Percentiles rank a stretch among this genome's conserved stretches.
These are phyloP conservation scores for Cairneyella variabilis DNA, from an alignment of 495 filamentous ascomycete species.

Conservation along the genomic window DNA sequence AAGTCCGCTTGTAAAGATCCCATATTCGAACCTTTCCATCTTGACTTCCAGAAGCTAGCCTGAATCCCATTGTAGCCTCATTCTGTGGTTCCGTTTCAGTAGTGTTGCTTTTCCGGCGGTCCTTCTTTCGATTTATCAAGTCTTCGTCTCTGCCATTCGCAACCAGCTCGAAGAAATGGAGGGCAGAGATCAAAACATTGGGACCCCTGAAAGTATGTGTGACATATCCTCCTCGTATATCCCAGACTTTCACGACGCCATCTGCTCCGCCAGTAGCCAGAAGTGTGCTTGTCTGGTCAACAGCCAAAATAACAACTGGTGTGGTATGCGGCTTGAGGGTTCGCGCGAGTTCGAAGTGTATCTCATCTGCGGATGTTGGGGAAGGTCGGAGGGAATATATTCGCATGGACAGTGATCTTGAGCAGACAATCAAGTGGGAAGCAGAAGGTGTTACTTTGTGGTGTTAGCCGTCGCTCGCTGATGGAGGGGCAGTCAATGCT, in stretches of 20 bases:
- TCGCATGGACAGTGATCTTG: conserved; percentile 88
- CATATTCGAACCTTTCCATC: conserved; percentile 90
- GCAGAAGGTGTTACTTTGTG: conserved; percentile 75
- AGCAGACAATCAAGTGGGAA: conserved; percentile 85
- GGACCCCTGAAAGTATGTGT: conserved; percentile 96
- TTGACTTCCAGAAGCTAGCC: conserved; percentile 85
- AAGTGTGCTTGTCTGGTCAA: conserved; percentile 83
- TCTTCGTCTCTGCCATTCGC: conserved; percentile 35
- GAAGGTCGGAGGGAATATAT: conserved; percentile 71
- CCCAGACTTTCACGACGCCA: conserved; percentile 93
- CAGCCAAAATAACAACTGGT: conserved; percentile 77
- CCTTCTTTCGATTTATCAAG: conserved; percentile 26
- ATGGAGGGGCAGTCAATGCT: conserved; percentile 23
- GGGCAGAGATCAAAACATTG: conserved; percentile 81
- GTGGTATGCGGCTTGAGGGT: conserved; percentile 87
- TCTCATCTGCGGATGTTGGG: conserved; percentile 42
- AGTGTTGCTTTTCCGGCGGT: conserved; percentile 33
- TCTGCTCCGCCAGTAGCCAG: conserved; percentile 90
- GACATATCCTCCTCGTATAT: conserved; percentile 83
- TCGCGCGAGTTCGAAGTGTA: conserved; percentile 66
- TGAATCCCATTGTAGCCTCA: conserved; percentile 52
- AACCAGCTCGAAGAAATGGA: conserved; percentile 83
- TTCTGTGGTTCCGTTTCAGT: conserved; percentile 40
- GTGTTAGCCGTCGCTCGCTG: conserved; percentile 20
- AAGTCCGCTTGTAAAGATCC: conserved; percentile 80